phyloP scores from a whole-genome alignment of 2,329 filamentous ascomycete genomes.

The Exophiala dermatitidis region DNA sequence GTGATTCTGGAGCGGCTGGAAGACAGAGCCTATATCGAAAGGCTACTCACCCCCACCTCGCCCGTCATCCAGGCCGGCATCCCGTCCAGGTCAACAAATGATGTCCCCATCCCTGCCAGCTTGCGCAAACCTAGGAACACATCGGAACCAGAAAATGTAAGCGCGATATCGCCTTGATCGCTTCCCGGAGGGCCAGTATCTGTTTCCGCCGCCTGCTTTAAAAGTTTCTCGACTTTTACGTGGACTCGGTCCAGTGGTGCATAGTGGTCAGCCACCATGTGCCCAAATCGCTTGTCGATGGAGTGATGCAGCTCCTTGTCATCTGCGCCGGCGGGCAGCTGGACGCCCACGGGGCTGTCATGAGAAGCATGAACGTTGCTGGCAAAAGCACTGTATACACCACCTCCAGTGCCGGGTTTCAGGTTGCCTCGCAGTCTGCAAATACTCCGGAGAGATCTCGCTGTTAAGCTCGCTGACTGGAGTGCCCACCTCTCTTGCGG shows the following conservation, averaged over 20 bases:
- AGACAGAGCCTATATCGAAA: conserved; percentile 45
- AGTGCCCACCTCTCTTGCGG: conserved; percentile 66
- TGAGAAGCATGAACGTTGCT: conserved; percentile 6
- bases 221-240: conserved; percentile 13
- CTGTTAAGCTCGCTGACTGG: conserved; percentile 59
- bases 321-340: background rate
- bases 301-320: background rate
- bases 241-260: conserved; percentile 23
- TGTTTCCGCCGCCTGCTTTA: background rate
- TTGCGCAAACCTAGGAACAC: conserved; percentile 74
- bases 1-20: background rate
- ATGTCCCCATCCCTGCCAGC: conserved; percentile 61
- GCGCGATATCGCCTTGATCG: conserved; percentile 30
- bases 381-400: conserved; percentile 70
- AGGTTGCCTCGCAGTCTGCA: conserved; percentile 62
- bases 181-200: background rate
- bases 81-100: conserved; percentile 58
- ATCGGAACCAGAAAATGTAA: conserved; percentile 68
- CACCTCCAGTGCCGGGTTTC: conserved; percentile 63
- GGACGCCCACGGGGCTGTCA: conserved; percentile 5
- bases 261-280: conserved; percentile 12
- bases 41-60: conserved; percentile 70
- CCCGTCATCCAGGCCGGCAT: conserved; percentile 93
- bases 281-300: conserved; percentile 21
- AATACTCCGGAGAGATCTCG: conserved; percentile 64